Evolutionary conservation across 306 rosid genomes (phyloP), one percentile per base, ranked within the genome.

Genomic region (Abrus pulchellus): DNA sequence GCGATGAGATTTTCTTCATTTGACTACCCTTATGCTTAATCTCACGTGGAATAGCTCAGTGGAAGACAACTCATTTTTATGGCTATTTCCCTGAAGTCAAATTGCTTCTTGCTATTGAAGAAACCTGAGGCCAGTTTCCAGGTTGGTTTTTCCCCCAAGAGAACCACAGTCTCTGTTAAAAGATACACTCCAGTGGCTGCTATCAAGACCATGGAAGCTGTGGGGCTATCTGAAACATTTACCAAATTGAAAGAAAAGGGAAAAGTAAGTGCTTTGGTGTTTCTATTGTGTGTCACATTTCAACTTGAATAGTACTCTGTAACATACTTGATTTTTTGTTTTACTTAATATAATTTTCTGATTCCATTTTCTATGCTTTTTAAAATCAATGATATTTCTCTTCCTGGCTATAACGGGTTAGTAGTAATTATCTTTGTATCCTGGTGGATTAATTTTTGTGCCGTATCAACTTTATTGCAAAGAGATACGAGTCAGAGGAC

Each of bases 161-260:
- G 48, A 6, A 47, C 77, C 45, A 12, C 52, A 3, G 33, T 87
- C 72, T 78, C 93, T 1, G 11, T 69, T 38, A 82, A 86, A 76
- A 85, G 90, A 14, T 70, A 79, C 72, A 50, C 88, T 78, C 83
- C 86, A 6, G 88, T 93, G 90, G 90, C 96, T 36, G 86, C 97
- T 74, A 80, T 84, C 79, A 80, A 84, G 66, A 64, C 87, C 68
- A 57, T 74, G 82, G 64, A 86, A 55, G 14, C 91, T 34, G 85
- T 88, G 33, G 91, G 97, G 33, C 89, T 95, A 68, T 85, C 98
- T 34, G 87, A 89, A 80, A 95, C 98, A 5, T 95, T 95, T 87
- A 74, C 49, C 57, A 91, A 83, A 55, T 54, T 95, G 78, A 95
- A 76, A 54, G 74, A 82, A 62, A 82, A 89, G 49, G 94, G 96